Evolutionary conservation across 1,284 basidiomycete genomes (phyloP).

Genomic region (Leccinum pseudoinsigne): DNA sequence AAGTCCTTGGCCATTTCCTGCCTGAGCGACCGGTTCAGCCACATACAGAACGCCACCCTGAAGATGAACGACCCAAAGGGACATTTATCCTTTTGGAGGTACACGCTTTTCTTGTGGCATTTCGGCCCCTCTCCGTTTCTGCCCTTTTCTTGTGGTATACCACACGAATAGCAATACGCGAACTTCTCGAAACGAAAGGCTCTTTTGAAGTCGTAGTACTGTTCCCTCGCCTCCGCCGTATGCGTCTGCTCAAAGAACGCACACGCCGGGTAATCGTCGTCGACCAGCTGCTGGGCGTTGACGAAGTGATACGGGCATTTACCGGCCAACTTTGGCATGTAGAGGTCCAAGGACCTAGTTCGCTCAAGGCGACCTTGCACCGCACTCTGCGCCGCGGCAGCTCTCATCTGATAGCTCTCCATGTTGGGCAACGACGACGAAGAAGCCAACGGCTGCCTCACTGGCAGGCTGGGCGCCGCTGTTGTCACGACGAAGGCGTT

Average conservation of each 20-base stretch:
- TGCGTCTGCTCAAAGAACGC: background rate
- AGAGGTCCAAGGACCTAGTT: conserved; percentile 1
- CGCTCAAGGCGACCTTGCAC: background rate
- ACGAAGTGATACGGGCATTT: conserved; percentile 11
- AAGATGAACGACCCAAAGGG: conserved; percentile 1
- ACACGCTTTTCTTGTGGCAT: conserved; percentile 2
- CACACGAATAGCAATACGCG: conserved; percentile 10
- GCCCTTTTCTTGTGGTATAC: conserved; percentile 10
- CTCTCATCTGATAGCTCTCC: background rate
- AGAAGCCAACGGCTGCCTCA: background rate
- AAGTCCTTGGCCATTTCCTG: background rate
- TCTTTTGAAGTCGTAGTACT: conserved; percentile 1
- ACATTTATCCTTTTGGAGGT: background rate
- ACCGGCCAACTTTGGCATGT: conserved; percentile 3
- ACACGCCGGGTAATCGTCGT: background rate
- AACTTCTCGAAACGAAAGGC: conserved; percentile 1
- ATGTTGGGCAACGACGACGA: background rate
- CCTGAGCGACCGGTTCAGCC: background rate
- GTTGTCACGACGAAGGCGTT: background rate
- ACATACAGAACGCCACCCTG: background rate
- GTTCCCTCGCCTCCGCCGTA: background rate
- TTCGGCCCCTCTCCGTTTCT: conserved; percentile 7
- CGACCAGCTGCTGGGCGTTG: background rate
- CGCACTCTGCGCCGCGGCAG: background rate
- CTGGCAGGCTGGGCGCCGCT: too few relatives aligned